Evolutionary conservation across 176 grass and related monocot species (phyloP).

Genomic region (Dendrocalamus sinicus): DNA sequence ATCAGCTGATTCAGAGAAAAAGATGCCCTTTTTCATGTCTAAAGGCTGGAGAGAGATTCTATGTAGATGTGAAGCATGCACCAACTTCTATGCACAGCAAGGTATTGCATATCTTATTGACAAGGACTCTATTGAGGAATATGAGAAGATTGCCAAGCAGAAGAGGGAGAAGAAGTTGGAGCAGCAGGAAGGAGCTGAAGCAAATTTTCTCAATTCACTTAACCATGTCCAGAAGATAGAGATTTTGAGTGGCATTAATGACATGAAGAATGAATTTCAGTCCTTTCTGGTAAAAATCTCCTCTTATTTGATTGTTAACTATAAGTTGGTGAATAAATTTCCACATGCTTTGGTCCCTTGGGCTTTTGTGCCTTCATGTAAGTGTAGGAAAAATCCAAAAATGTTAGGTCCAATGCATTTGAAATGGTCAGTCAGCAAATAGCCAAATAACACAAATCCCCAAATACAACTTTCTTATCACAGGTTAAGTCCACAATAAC

Average conservation of each 20-base stretch:
- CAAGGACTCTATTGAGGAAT: constrained; percentile 89
- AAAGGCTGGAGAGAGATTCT: constrained; percentile 88
- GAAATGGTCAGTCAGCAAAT: neutral
- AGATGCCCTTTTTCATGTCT: constrained; percentile 71
- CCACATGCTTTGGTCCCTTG: neutral
- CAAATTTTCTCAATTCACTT: constrained; percentile 82
- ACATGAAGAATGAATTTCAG: constrained; percentile 86
- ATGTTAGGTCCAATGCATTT: neutral
- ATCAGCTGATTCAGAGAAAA: constrained; percentile 50
- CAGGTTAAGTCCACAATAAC: neutral
- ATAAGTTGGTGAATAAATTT: neutral
- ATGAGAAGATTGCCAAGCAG: constrained; percentile 82
- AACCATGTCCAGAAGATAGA: constrained; percentile 97
- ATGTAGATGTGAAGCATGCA: constrained; percentile 77
- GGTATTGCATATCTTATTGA: constrained; percentile 72
- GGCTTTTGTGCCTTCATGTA: neutral
- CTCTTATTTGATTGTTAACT: constrained; percentile 23
- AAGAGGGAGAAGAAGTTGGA: constrained; percentile 93
- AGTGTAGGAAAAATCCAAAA: neutral
- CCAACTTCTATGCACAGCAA: constrained; percentile 54
- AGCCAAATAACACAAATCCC: neutral
- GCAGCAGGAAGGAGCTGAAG: constrained; percentile 86
- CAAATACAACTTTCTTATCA: neutral
- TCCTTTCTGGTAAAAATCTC: constrained; percentile 80
- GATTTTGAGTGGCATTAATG: constrained; percentile 84